phyloP scores from a whole-genome alignment of 176 grass and related monocot species.

The Carex kokanica region DNA sequence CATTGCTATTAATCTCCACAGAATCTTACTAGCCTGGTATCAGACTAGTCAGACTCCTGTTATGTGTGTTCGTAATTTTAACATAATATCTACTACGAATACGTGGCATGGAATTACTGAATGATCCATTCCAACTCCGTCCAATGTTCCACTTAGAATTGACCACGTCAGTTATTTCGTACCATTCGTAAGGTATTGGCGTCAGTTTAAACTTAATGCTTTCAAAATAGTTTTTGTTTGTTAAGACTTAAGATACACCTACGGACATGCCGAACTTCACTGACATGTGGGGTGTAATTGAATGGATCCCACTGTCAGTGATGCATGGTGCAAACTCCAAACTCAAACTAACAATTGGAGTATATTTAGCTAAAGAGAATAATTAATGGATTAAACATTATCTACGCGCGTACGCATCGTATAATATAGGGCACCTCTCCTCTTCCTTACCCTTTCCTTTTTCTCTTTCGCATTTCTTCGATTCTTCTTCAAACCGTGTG shows the following conservation, averaged over 20 bases:
- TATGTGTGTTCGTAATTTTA: not conserved
- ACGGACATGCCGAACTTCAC: not conserved
- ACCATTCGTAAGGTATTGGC: not conserved
- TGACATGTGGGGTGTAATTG: not conserved
- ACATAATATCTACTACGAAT: not conserved
- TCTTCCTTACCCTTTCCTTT: not conserved
- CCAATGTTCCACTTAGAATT: not conserved
- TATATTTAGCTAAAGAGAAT: not conserved
- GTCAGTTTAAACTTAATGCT: not conserved
- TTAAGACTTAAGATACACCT: not conserved
- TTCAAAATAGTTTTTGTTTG: not conserved
- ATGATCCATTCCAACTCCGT: not conserved
- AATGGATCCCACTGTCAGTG: not conserved
- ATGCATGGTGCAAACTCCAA: not conserved
- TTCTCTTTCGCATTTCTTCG: not conserved
- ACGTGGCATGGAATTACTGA: not conserved
- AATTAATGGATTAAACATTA: not conserved
- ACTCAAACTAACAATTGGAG: not conserved
- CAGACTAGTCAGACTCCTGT: not conserved
- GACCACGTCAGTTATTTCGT: not conserved
- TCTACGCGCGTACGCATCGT: constrained; percentile 21
- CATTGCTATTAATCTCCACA: not conserved
- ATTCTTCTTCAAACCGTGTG: constrained; percentile 19
- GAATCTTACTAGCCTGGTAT: not conserved
- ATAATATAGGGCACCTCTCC: constrained; percentile 11